Evolutionary conservation across 176 grass and related monocot species (phyloP), one percentile per base, ranked within the genome.

Genomic region (Melocanna baccifera): DNA sequence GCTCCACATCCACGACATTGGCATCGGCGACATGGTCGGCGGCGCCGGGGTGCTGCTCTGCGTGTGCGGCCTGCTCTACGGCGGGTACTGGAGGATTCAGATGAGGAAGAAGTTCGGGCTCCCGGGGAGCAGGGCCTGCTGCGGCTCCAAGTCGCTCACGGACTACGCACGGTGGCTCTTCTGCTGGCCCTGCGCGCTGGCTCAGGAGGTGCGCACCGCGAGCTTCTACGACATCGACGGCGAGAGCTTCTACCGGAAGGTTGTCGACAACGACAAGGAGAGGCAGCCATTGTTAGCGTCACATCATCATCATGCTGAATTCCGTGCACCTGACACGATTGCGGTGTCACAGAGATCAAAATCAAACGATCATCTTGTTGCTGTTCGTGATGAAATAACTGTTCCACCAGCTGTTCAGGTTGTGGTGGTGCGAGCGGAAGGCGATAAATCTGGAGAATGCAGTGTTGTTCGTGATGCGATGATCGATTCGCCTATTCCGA

Each of bases 171-270:
- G 81, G 7, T 96, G 94, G 94, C 77, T 96, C 37, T 93, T 96
- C n/a, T 96, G 94, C 70, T 93, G 94, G 91, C 69, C 91, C 0
- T 96, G 84, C 83, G 86, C 94, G 40, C 76, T 93, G 25, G 91
- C 94, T 47, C 94, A 96, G 82, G 94, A 96, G 81, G 94, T 96
- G 47, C 86, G 94, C 68, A 96, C 91, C 2, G 91, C 83, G n/a
- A 96, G 46, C 37, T 53, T 69, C 19, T 96, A 93, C 79, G 55
- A 83, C 59, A 82, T 91, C 61, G 78, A 88, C 9, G 94, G 86
- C 65, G 94, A 86, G 22, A 87, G 29, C 22, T 81, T 96, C 82
- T 85, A 93, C 75, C 28, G 46, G 7, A 89, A 89, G 55, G 71
- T 69, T 3, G 14, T 5, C 29, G 37, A 70, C 5, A 53, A 67